phyloP scores from a whole-genome alignment of 306 rosid genomes.

The Pterocarpus santalinus region DNA sequence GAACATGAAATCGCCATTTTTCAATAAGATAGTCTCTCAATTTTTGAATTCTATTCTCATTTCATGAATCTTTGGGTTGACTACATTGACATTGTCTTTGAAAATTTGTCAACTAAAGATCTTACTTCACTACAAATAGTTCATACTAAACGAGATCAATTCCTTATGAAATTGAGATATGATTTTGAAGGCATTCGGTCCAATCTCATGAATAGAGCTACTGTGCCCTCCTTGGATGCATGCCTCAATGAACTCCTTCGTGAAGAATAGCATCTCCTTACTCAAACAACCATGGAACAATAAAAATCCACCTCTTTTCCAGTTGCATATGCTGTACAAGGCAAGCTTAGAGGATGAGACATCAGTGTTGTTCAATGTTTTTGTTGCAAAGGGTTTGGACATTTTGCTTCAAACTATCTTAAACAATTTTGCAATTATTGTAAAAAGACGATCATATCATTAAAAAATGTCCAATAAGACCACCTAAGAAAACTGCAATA shows the following conservation, averaged over 20 bases:
- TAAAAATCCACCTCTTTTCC: neutral
- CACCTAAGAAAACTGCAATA: neutral
- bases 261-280: too few species aligned
- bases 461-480: neutral
- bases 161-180: neutral
- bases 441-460: neutral
- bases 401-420: neutral
- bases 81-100: neutral
- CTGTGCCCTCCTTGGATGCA: too few species aligned
- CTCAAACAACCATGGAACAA: too few species aligned
- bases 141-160: neutral
- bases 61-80: conserved; percentile 24
- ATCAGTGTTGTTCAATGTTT: too few species aligned
- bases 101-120: neutral
- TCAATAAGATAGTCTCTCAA: neutral
- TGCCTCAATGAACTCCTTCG: too few species aligned
- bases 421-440: neutral
- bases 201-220: too few species aligned
- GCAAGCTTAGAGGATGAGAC: too few species aligned
- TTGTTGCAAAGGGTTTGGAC: neutral
- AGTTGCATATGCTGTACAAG: too few species aligned
- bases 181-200: too few species aligned
- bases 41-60: neutral
- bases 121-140: neutral
- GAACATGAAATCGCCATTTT: neutral